Conservation (phyloP, 768 basidiomycete species). For the Leccinum variicolor region DNA sequence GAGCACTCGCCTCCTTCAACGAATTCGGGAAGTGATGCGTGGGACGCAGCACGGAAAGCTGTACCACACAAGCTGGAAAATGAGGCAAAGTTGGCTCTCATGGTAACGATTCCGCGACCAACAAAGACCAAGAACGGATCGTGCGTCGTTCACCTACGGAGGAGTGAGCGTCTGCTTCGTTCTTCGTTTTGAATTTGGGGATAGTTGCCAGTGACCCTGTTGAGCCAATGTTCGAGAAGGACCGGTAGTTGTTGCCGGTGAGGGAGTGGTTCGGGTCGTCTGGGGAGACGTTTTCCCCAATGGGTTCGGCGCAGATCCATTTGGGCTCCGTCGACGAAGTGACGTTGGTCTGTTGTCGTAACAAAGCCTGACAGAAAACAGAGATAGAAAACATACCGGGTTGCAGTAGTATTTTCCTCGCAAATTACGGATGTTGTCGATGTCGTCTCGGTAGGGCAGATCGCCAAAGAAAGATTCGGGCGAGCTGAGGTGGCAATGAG, state of each 20-base stretch:
- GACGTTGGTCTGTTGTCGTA: constrained; percentile 8
- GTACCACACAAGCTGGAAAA: too few relatives aligned
- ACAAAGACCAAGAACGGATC: too few relatives aligned
- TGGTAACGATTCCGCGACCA: too few relatives aligned
- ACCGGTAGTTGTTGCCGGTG: constrained; percentile 21
- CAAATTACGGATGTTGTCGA: constrained; percentile 24
- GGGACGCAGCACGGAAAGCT: too few relatives aligned
- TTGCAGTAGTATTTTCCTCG: constrained; percentile 21
- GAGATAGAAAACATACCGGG: constrained; percentile 9
- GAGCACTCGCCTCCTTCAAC: too few relatives aligned
- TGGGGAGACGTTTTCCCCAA: constrained; percentile 16
- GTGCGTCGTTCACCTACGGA: too few relatives aligned
- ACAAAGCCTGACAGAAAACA: not conserved
- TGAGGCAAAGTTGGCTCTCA: too few relatives aligned
- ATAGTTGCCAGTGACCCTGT: too few relatives aligned
- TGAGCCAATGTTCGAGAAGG: too few relatives aligned
- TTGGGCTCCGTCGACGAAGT: constrained; percentile 4
- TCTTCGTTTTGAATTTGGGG: too few relatives aligned
- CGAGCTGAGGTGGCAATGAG: constrained; percentile 8
- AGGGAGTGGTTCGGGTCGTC: constrained; percentile 25
- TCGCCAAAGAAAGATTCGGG: constrained; percentile 27
- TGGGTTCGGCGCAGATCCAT: constrained; percentile 19
- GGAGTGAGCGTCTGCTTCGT: too few relatives aligned
- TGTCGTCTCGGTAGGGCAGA: constrained; percentile 22
- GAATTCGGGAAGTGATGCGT: too few relatives aligned